A percentile compares a stretch with the other conserved stretches of the same genome.
Conservation (phyloP, 805 yeast species). For the Priceomyces castillae region DNA sequence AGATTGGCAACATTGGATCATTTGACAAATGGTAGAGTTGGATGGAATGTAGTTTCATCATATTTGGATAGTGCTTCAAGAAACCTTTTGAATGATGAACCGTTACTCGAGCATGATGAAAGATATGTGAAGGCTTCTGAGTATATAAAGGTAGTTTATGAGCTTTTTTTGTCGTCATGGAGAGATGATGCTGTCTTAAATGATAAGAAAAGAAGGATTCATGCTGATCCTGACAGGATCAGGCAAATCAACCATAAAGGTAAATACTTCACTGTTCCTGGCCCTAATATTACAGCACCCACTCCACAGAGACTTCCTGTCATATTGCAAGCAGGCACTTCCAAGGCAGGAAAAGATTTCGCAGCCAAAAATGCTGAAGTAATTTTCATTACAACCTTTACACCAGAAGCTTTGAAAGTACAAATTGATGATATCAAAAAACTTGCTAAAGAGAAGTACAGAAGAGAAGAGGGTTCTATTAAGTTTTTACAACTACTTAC, state of each 20-base stretch:
- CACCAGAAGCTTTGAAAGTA: constrained; percentile 26
- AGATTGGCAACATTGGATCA: constrained; percentile 45
- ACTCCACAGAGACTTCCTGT: constrained; percentile 45
- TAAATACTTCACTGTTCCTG: constrained; percentile 39
- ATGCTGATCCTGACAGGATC: constrained; percentile 38
- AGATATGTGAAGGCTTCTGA: constrained; percentile 42
- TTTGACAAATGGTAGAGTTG: constrained; percentile 41
- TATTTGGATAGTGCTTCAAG: constrained; percentile 43
- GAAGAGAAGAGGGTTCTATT: constrained; percentile 34
- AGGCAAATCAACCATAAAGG: constrained; percentile 43
- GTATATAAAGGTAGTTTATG: constrained; percentile 37
- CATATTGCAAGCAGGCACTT: constrained; percentile 45
- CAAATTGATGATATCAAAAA: constrained; percentile 29
- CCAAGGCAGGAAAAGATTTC: constrained; percentile 37
- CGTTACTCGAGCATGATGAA: constrained; percentile 37
- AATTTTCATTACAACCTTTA: constrained; percentile 36
- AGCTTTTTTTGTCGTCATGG: constrained; percentile 43
- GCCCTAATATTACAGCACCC: constrained; percentile 43
- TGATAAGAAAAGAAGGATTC: constrained; percentile 26
- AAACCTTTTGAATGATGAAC: constrained; percentile 35
- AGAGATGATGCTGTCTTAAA: constrained; percentile 39
- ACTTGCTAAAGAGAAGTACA: constrained; percentile 30
- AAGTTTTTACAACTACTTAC: constrained; percentile 39
- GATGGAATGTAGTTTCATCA: constrained; percentile 49
- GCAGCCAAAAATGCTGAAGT: constrained; percentile 46